A percentile compares a stretch with the other conserved stretches of the same genome.
phyloP scores from a whole-genome alignment of 805 yeast species.

The Gaillardinia entomophila region DNA sequence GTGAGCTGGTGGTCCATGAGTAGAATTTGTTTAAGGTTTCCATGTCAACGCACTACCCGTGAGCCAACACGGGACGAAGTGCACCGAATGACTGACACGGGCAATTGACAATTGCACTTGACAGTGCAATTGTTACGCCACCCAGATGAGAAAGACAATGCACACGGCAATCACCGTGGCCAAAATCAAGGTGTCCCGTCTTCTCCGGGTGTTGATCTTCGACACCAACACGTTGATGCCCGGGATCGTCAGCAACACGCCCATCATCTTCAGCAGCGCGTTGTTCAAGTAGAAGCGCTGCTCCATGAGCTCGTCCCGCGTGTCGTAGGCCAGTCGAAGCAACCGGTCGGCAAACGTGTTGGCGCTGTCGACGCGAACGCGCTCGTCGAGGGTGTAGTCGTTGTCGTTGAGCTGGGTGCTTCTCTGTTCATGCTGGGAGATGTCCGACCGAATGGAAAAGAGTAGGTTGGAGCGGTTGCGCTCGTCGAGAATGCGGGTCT shows the following conservation, averaged over 20 bases:
- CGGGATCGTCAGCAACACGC: conserved; percentile 66
- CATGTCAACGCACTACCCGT: no score
- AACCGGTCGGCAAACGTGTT: conserved; percentile 74
- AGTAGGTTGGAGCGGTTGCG: conserved; percentile 71
- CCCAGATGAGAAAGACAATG: conserved; percentile 55
- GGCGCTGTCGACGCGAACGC: conserved; percentile 65
- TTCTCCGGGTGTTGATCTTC: conserved; percentile 82
- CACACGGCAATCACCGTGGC: conserved; percentile 70
- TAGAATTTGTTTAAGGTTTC: no score
- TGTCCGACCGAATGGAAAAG: conserved; percentile 72
- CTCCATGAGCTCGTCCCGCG: conserved; percentile 74
- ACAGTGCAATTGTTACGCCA: no score
- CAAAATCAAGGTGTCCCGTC: conserved; percentile 80
- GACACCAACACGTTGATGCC: conserved; percentile 72
- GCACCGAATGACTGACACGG: no score
- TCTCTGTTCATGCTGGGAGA: conserved; percentile 57
- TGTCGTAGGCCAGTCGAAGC: conserved; percentile 79
- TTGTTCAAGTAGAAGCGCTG: conserved; percentile 62
- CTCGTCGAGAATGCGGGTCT: conserved; percentile 58
- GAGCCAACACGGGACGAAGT: no score
- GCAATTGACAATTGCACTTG: no score
- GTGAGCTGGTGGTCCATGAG: no score
- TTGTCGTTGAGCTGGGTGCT: conserved; percentile 35
- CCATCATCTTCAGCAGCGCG: conserved; percentile 59
- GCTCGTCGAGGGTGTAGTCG: conserved; percentile 74